phyloP scores from a whole-genome alignment of 108 stramenopile species.

The Nitzschia putrida region DNA sequence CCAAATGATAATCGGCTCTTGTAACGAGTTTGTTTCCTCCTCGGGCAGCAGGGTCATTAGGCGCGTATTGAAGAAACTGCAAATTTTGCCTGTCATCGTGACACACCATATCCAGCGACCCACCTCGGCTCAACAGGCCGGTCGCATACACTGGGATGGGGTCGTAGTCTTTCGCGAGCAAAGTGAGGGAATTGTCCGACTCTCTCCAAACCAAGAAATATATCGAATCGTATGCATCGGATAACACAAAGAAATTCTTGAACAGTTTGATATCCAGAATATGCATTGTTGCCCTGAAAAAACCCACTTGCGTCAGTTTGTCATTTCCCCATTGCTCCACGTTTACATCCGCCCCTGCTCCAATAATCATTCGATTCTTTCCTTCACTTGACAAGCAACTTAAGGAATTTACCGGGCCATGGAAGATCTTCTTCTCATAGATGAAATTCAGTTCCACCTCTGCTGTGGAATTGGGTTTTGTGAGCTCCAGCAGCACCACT shows the following conservation, averaged over 20 bases:
- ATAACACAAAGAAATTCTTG: slow-evolving; percentile 80
- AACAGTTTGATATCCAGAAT: slow-evolving; percentile 75
- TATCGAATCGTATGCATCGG: slow-evolving; percentile 85
- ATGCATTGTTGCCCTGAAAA: slow-evolving; percentile 88
- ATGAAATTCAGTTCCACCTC: slow-evolving; percentile 54
- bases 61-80: slow-evolving; percentile 92
- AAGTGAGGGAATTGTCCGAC: slow-evolving; percentile 83
- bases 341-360: slow-evolving; percentile 85
- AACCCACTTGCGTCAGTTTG: slow-evolving; percentile 87
- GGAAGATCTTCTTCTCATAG: slow-evolving; percentile 81
- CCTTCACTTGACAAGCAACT: slow-evolving; percentile 76
- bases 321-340: slow-evolving; percentile 86
- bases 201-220: slow-evolving; percentile 89
- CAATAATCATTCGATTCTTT: slow-evolving; percentile 68
- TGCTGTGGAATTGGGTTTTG: slow-evolving; percentile 24
- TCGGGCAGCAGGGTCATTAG: slow-evolving; percentile 82
- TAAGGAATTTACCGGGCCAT: slow-evolving; percentile 78
- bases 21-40: slow-evolving; percentile 93
- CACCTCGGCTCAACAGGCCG: slow-evolving; percentile 79
- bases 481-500: slow-evolving; percentile 65
- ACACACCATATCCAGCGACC: slow-evolving; percentile 73
- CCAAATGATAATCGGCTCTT: slow-evolving; percentile 87
- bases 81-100: slow-evolving; percentile 89
- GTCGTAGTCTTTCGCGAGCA: slow-evolving; percentile 88
- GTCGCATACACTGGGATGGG: slow-evolving; percentile 81